phyloP scores from a whole-genome alignment of 192 early-diverging fungal genomes.

The Paraglomus brasilianum region DNA sequence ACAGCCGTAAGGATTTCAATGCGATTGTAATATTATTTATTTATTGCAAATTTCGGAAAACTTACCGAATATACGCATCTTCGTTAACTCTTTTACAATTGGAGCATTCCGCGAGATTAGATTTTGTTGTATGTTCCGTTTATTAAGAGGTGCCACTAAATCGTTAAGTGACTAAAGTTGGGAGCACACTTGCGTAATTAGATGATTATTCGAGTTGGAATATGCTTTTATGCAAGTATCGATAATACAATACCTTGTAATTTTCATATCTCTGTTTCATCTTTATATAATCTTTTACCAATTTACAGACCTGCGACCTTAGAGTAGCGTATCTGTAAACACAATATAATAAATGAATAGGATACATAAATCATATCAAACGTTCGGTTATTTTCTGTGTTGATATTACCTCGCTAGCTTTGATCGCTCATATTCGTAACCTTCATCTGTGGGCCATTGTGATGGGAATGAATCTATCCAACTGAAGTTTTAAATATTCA shows the following conservation, averaged over 20 bases:
- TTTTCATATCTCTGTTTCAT: constrained; percentile 18
- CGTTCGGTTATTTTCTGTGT: background rate
- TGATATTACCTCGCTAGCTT: background rate
- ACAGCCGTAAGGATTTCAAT: background rate
- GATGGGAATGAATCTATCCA: constrained; percentile 28
- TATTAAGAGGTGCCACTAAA: background rate
- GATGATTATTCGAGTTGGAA: background rate
- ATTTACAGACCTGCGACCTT: background rate
- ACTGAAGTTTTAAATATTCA: background rate
- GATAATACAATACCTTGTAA: constrained; percentile 13
- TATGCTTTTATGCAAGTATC: background rate
- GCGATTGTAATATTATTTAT: background rate
- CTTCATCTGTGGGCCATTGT: constrained; percentile 1
- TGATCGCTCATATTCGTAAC: background rate
- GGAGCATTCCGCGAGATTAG: constrained; percentile 7
- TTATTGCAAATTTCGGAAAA: background rate
- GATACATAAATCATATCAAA: background rate
- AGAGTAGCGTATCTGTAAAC: constrained; percentile 2
- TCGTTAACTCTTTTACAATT: constrained; percentile 7
- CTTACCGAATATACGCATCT: constrained; percentile 12
- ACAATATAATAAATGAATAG: background rate
- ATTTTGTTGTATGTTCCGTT: constrained; percentile 14
- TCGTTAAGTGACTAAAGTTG: background rate
- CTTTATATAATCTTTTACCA: constrained; percentile 16
- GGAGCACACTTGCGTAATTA: background rate